These are phyloP conservation scores for Globisporangium spinosum DNA, from an alignment of 352 stramenopile genomes.

Conservation along the genomic window DNA sequence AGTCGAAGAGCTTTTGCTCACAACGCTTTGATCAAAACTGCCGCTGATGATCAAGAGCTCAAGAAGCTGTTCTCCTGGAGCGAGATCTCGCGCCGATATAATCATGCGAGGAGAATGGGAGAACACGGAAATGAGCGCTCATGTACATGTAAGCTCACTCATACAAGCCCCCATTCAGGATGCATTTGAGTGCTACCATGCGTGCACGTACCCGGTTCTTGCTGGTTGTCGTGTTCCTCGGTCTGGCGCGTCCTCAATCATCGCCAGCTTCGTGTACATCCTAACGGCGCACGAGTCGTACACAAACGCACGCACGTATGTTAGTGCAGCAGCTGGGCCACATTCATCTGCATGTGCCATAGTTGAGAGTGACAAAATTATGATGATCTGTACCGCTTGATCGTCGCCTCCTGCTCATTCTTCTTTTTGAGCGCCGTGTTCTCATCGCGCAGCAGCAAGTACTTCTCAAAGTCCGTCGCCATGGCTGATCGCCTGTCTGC, in stretches of 20 bases:
- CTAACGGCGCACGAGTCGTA: conserved; percentile 22
- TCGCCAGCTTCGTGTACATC: conserved; percentile 88
- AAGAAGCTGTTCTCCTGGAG: conserved; percentile 87
- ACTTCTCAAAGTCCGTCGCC: conserved; percentile 76
- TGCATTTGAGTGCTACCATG: neutral
- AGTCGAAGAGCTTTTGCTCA: conserved; percentile 75
- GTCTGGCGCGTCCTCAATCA: conserved; percentile 70
- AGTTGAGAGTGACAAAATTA: no score
- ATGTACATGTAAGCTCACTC: neutral
- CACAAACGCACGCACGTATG: neutral
- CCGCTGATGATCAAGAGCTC: conserved; percentile 86
- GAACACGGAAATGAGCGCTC: neutral
- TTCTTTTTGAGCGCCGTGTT: conserved; percentile 87
- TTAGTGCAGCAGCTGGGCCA: neutral
- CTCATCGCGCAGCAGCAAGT: conserved; percentile 78
- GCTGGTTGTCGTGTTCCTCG: conserved; percentile 55
- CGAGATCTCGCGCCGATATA: conserved; percentile 52
- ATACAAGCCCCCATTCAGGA: neutral
- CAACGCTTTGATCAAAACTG: conserved; percentile 60
- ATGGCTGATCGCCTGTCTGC: conserved; percentile 28
- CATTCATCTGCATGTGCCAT: neutral
- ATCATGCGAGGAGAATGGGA: conserved; percentile 13
- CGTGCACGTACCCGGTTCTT: conserved; percentile 33
- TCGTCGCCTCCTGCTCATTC: conserved; percentile 89
- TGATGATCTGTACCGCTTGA: conserved; percentile 55